Conservation (phyloP, 352 stramenopile species). For the Phytophthora rubi region DNA sequence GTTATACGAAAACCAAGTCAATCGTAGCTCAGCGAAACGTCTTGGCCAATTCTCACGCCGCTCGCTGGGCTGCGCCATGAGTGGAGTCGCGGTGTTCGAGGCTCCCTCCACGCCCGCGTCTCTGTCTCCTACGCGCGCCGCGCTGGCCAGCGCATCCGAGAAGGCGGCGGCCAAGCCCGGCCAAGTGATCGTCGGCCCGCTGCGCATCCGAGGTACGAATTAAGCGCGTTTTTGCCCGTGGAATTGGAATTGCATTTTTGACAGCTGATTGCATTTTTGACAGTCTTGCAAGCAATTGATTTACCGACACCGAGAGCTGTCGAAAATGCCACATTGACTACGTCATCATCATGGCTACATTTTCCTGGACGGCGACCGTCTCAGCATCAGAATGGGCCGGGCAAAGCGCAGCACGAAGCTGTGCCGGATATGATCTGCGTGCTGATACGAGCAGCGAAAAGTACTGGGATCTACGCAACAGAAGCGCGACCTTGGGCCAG, state of each 20-base stretch:
- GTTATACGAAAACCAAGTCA: slow-evolving; percentile 20
- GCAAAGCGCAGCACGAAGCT: slow-evolving; percentile 35
- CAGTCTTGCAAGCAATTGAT: slow-evolving; percentile 62
- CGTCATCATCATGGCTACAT: slow-evolving; percentile 59
- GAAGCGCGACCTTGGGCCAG: slow-evolving; percentile 47
- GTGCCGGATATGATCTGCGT: slow-evolving; percentile 55
- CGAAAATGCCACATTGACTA: slow-evolving; percentile 20
- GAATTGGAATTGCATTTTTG: slow-evolving; percentile 1
- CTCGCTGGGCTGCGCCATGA: slow-evolving; percentile 23
- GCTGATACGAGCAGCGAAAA: slow-evolving; percentile 43
- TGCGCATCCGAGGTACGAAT: slow-evolving; percentile 64
- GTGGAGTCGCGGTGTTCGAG: slow-evolving; percentile 20
- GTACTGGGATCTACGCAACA: slow-evolving; percentile 45
- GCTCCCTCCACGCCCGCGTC: slow-evolving; percentile 15
- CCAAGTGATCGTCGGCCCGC: slow-evolving; percentile 49
- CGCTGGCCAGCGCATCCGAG: slow-evolving; percentile 57
- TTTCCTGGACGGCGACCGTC: slow-evolving; percentile 36
- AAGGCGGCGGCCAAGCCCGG: slow-evolving; percentile 53
- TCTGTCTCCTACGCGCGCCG: slow-evolving; percentile 58
- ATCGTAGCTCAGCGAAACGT: slow-evolving; percentile 4
- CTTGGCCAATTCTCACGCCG: not conserved
- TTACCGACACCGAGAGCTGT: slow-evolving; percentile 41
- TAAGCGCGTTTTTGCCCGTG: not conserved
- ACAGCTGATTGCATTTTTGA: slow-evolving; percentile 16
- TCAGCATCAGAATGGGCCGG: slow-evolving; percentile 19